Conservation (phyloP, 1,284 basidiomycete genomes). For the Malassezia restricta region DNA sequence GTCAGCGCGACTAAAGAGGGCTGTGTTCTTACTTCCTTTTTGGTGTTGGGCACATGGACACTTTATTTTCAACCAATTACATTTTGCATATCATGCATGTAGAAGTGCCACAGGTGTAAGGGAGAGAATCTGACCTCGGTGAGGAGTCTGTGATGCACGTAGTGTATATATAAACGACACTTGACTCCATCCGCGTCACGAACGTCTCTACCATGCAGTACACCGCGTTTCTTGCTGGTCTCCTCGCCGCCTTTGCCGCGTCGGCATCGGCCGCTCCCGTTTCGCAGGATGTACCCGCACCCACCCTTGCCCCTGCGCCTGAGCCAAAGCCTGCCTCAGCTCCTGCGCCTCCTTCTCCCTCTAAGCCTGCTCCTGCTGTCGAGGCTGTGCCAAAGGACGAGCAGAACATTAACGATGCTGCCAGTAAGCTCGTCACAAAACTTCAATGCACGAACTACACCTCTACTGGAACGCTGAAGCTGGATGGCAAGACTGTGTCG, state of each 20-base stretch:
- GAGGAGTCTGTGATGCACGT: too few relatives aligned
- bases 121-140: too few relatives aligned
- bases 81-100: too few relatives aligned
- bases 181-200: too few relatives aligned
- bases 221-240: not conserved
- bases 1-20: too few relatives aligned
- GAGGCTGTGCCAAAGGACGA: not conserved
- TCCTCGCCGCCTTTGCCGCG: not conserved
- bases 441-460: conserved; percentile 10
- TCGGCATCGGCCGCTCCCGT: not conserved
- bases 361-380: not conserved
- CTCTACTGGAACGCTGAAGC: not conserved
- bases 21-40: not conserved
- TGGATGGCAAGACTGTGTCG: not conserved
- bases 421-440: conserved; percentile 6
- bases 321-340: not conserved
- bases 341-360: not conserved
- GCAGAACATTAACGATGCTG: not conserved
- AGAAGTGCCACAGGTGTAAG: too few relatives aligned
- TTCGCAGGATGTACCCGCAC: not conserved
- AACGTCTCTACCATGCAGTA: not conserved
- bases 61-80: too few relatives aligned
- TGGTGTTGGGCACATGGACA: not conserved
- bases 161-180: too few relatives aligned
- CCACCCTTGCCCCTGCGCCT: not conserved